These are phyloP conservation scores for Heritiera fomes DNA, from an alignment of 345 rosid genomes.

Conservation along the genomic window DNA sequence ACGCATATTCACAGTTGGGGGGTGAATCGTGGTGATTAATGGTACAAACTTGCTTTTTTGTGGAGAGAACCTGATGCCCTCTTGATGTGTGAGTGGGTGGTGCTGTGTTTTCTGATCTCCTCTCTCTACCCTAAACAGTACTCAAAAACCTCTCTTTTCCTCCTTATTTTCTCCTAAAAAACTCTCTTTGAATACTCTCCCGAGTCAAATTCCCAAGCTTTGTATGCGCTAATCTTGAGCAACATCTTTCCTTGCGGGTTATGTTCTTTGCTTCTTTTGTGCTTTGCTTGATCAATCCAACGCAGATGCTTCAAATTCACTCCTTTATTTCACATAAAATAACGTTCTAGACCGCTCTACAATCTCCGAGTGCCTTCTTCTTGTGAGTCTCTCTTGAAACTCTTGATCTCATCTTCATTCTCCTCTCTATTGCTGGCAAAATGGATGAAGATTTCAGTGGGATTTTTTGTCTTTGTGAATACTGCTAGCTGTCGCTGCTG, in stretches of 20 bases:
- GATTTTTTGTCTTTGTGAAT: conserved; percentile 26
- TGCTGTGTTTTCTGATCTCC: conserved; percentile 37
- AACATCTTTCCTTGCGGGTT: conserved; percentile 38
- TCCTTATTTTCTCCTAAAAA: conserved; percentile 8
- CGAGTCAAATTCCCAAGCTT: conserved; percentile 23
- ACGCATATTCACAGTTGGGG: conserved; percentile 40
- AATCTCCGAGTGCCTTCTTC: conserved; percentile 19
- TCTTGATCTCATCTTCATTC: conserved; percentile 32
- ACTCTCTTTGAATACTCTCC: not conserved
- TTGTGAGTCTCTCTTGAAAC: conserved; percentile 20
- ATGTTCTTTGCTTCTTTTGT: conserved; percentile 36
- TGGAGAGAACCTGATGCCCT: conserved; percentile 56
- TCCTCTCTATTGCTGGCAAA: conserved; percentile 41
- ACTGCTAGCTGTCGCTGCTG: conserved; percentile 18
- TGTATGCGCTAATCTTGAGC: conserved; percentile 7
- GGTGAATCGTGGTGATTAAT: conserved; percentile 31
- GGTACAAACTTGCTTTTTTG: conserved; percentile 33
- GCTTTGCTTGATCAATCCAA: conserved; percentile 40
- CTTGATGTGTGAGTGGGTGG: conserved; percentile 74
- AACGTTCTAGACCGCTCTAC: conserved; percentile 30
- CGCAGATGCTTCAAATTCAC: conserved; percentile 39
- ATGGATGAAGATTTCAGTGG: conserved; percentile 48
- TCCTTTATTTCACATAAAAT: conserved; percentile 58
- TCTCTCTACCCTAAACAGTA: not conserved
- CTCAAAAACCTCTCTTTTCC: not conserved